These are phyloP conservation scores for Vitellaria paradoxa DNA, from an alignment of 179 eudicot species.

Conservation along the genomic window DNA sequence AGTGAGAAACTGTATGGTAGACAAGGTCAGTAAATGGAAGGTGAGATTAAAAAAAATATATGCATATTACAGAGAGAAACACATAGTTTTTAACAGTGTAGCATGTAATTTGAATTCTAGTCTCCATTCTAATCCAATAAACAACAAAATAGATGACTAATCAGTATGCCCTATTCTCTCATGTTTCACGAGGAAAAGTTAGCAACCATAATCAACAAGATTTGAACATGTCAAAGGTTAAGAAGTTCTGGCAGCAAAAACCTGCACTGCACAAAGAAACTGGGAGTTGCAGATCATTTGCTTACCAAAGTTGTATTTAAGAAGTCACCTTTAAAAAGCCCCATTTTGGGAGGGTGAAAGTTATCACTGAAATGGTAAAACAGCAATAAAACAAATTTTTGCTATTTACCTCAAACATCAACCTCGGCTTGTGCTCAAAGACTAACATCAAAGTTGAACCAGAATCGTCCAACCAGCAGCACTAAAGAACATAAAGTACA, in stretches of 20 bases:
- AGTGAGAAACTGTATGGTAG: not conserved
- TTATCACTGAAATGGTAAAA: not conserved
- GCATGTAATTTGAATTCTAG: not conserved
- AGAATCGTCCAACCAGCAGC: slow-evolving; percentile 12
- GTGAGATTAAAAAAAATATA: not conserved
- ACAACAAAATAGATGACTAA: no score
- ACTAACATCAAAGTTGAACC: slow-evolving; percentile 13
- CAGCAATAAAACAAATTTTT: not conserved
- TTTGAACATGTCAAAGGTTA: not conserved
- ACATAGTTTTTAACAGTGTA: not conserved
- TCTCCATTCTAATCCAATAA: not conserved
- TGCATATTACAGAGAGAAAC: not conserved
- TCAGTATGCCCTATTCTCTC: not conserved
- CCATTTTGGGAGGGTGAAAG: not conserved
- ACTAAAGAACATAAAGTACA: slow-evolving; percentile 3
- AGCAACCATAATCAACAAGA: not conserved
- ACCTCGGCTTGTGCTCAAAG: not conserved
- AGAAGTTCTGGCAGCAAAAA: not conserved
- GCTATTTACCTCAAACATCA: slow-evolving; percentile 7
- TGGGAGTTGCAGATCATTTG: not conserved
- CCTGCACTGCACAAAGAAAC: not conserved
- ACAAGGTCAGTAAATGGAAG: not conserved
- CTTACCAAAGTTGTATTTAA: not conserved
- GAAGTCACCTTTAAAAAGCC: not conserved
- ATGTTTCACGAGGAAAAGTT: not conserved